Conservation (phyloP, 306 rosid species). For the Lathyrus tuberosus region DNA sequence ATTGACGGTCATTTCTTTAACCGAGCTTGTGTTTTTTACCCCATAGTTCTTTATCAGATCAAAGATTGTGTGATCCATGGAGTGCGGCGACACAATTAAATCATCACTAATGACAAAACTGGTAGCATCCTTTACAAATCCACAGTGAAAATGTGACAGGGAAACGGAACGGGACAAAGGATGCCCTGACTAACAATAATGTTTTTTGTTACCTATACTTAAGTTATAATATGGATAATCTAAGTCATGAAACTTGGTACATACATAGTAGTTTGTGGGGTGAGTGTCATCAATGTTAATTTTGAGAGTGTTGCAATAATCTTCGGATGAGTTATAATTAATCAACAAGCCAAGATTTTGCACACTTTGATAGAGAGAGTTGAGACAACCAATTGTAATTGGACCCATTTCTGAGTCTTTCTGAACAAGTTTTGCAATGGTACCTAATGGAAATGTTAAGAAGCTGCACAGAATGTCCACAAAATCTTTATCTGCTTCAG, state of each 20-base stretch:
- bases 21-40: background rate
- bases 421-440: no score
- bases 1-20: background rate
- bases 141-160: rapidly evolving
- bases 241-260: background rate
- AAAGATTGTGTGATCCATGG: background rate
- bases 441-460: no score
- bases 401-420: no score
- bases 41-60: background rate
- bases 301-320: no score
- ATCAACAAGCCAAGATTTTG: no score
- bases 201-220: background rate
- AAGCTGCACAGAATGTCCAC: no score
- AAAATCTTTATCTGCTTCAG: no score
- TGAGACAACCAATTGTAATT: no score
- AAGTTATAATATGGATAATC: background rate
- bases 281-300: no score
- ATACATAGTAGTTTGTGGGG: background rate
- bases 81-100: background rate
- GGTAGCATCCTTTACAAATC: background rate
- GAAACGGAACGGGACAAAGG: background rate
- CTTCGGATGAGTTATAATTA: no score
- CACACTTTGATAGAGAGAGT: no score
- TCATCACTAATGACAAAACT: background rate
- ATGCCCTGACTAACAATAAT: background rate